Evolutionary conservation across 2,329 filamentous ascomycete genomes (phyloP).

Genomic region (Colletotrichum paranaense): DNA sequence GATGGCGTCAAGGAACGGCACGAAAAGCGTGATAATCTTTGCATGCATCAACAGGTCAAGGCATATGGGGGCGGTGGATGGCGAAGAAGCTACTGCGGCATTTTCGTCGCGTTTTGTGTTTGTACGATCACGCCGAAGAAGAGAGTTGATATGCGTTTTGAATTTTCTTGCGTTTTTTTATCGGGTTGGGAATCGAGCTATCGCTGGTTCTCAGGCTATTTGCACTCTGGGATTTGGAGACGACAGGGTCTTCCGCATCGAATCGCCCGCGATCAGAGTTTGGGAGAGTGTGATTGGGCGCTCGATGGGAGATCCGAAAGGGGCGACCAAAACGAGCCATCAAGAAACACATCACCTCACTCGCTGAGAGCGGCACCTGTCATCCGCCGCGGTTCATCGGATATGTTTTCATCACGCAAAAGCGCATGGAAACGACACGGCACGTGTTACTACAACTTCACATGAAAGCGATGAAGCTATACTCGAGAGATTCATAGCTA

Average conservation of each 20-base stretch:
- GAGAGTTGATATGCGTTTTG: constrained; percentile 28
- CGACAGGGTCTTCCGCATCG: background rate
- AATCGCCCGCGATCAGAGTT: constrained; percentile 26
- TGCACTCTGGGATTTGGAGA: constrained; percentile 3
- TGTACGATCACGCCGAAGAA: constrained; percentile 36
- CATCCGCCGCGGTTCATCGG: background rate
- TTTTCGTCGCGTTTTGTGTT: constrained; percentile 23
- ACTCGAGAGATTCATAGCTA: constrained; percentile 37
- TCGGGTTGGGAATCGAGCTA: background rate
- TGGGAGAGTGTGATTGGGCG: constrained; percentile 18
- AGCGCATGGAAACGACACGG: constrained; percentile 22
- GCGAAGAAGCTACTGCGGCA: constrained; percentile 36
- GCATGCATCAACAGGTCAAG: constrained; percentile 53
- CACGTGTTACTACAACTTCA: constrained; percentile 19
- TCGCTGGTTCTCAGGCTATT: background rate
- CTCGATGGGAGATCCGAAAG: constrained; percentile 34
- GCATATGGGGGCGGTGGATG: constrained; percentile 44
- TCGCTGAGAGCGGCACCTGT: background rate
- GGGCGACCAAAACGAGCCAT: constrained; percentile 25
- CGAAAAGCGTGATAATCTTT: constrained; percentile 54
- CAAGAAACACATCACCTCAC: background rate
- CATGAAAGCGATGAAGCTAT: constrained; percentile 36
- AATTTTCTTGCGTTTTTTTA: constrained; percentile 7
- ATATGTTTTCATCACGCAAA: constrained; percentile 10
- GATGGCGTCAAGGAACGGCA: constrained; percentile 46